A percentile compares a stretch with the other conserved stretches of the same genome.
Conservation (phyloP, 2,329 filamentous ascomycete genomes). For the Scedosporium apiospermum region DNA sequence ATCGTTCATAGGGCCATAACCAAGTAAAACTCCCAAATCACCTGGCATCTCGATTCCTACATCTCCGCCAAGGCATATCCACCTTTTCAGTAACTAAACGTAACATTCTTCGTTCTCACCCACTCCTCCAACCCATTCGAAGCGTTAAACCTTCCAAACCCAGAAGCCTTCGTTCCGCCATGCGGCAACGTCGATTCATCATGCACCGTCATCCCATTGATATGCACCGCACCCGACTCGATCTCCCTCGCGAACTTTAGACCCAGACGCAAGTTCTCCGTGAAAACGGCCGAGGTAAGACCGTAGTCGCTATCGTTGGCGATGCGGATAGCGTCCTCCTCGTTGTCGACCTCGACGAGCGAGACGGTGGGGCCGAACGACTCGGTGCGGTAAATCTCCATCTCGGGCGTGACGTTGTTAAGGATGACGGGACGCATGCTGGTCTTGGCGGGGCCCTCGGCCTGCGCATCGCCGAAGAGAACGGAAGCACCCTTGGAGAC, state of each 20-base stretch:
- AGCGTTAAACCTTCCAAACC: conserved; percentile 51
- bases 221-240: conserved; percentile 59
- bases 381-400: conserved; percentile 69
- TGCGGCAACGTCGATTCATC: conserved; percentile 56
- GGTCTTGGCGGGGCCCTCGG: conserved; percentile 21
- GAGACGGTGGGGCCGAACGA: conserved; percentile 70
- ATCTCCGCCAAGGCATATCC: not conserved
- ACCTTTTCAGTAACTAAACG: conserved; percentile 32
- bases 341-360: conserved; percentile 53
- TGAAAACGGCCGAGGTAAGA: conserved; percentile 62
- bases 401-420: conserved; percentile 47
- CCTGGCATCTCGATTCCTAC: too few species aligned
- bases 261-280: conserved; percentile 51
- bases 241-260: conserved; percentile 52
- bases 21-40: too few species aligned
- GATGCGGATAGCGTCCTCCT: conserved; percentile 62
- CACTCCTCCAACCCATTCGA: conserved; percentile 49
- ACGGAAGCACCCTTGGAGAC: conserved; percentile 53
- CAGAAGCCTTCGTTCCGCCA: conserved; percentile 56
- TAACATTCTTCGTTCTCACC: conserved; percentile 54
- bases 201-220: conserved; percentile 57
- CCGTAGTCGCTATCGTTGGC: conserved; percentile 81
- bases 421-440: conserved; percentile 58
- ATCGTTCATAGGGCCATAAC: too few species aligned
- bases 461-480: conserved; percentile 26